A percentile compares a stretch with the other conserved stretches of the same genome.
phyloP scores from a whole-genome alignment of 805 yeast genomes.

The Lachancea quebecensis region DNA sequence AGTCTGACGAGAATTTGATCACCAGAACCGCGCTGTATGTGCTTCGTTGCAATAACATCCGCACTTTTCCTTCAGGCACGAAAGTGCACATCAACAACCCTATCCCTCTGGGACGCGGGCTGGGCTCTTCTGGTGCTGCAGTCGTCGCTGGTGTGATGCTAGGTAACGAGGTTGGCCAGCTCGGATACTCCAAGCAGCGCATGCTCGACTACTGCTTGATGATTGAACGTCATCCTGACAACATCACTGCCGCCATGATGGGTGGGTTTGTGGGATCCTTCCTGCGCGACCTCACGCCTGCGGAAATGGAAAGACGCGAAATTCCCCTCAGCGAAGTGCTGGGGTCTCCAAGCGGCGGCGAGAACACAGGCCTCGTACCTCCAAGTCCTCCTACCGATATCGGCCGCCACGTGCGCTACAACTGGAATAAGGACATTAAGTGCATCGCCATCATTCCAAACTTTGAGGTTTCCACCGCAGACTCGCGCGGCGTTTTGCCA shows the following conservation, averaged over 20 bases:
- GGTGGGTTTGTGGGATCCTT: conserved; percentile 98
- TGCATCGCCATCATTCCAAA: conserved; percentile 91
- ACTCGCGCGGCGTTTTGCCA: conserved; percentile 86
- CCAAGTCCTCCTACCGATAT: conserved; percentile 79
- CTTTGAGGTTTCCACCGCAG: conserved; percentile 91
- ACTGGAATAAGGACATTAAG: conserved; percentile 73
- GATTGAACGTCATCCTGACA: conserved; percentile 98
- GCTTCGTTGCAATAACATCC: conserved; percentile 70
- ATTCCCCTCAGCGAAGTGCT: conserved; percentile 81
- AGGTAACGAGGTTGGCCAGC: conserved; percentile 76
- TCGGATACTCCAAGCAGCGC: conserved; percentile 68
- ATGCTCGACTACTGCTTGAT: conserved; percentile 90
- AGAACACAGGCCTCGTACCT: conserved; percentile 61
- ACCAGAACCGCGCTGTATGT: conserved; percentile 92
- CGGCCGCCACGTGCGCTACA: conserved; percentile 83
- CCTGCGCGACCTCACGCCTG: conserved; percentile 67
- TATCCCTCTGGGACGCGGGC: conserved; percentile 92
- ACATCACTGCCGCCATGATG: conserved; percentile 97
- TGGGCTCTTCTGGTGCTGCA: conserved; percentile 97
- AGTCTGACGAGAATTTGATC: conserved; percentile 73
- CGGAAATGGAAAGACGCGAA: conserved; percentile 67
- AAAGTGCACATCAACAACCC: conserved; percentile 76
- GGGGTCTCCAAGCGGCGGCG: conserved; percentile 69
- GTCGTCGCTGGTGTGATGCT: conserved; percentile 93
- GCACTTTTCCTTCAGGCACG: conserved; percentile 79